Evolutionary conservation across 2,329 filamentous ascomycete genomes (phyloP), one percentile per base, ranked within the genome.

Genomic region (Colletotrichum sp.): DNA sequence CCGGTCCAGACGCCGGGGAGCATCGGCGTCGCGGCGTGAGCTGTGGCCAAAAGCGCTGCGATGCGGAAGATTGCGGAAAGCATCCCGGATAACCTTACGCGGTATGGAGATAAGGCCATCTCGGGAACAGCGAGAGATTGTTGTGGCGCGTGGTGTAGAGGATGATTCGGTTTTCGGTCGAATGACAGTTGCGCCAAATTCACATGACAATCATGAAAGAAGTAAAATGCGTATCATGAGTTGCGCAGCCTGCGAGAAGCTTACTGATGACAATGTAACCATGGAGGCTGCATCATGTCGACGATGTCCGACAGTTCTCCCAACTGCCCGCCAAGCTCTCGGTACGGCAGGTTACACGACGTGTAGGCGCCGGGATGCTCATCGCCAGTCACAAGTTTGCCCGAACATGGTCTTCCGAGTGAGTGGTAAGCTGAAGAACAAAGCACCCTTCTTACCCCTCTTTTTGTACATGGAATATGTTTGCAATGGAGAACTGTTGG

Each of bases 181-280:
- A 49, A 22, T 0, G 11, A 49, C 19, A 22, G n/a, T 12, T 22
- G 2, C n/a, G 9, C 6, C n/a, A n/a, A 22, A 49, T 49, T 19
- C 3, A 19, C 16, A 15, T 16, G 15, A 15, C 15, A 16, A 44
- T n/a, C 9, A n/a, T n/a, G 19, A 44, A n/a, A 1, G 39, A 44
- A 12, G 19, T 44, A 11, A 44, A 44, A 44, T n/a, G 19, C 12
- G 9, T 19, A n/a, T 44, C 9, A 44, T 44, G 39, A 44, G 44
- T 49, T 49, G 44, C 44, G 15, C 44, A 49, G n/a, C 44, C n/a
- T 49, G 44, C 9, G 19, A 22, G 44, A 49, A n/a, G 19, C 44
- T 4, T 13, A 12, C 1, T 0, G 6, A 13, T n/a, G 0, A 12
- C 19, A 49, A 49, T 22, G 44, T 13, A 22, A 7, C 11, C 6